Evolutionary conservation across 2,329 filamentous ascomycete genomes (phyloP).

Genomic region (Paracamarosporium sp.): DNA sequence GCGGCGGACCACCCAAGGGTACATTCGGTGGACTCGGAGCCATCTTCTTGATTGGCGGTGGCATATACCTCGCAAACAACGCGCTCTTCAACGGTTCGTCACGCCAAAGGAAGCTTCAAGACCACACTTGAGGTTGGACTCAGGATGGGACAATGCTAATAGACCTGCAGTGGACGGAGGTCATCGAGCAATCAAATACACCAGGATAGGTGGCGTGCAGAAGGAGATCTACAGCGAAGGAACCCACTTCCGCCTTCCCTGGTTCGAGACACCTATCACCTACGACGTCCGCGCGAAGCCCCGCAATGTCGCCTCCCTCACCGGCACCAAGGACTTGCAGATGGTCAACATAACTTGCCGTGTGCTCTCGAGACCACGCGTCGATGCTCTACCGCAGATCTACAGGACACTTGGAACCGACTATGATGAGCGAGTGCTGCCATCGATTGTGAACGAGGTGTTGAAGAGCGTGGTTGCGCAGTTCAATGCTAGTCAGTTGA

Average conservation of each 20-base stretch:
- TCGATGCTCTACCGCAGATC: constrained; percentile 92
- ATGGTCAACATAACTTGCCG: constrained; percentile 99
- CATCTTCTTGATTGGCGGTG: constrained; percentile 62
- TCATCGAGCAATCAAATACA: constrained; percentile 99
- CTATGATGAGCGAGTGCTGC: constrained; percentile 97
- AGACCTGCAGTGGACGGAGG: constrained; percentile 81
- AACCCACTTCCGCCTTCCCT: constrained; percentile 94
- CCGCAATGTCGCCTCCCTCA: constrained; percentile 94
- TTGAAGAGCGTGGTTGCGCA: constrained; percentile 98
- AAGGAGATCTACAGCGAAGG: constrained; percentile 97
- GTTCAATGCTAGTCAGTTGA: constrained; percentile 98
- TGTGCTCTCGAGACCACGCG: constrained; percentile 89
- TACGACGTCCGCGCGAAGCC: constrained; percentile 99
- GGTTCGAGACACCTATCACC: constrained; percentile 95
- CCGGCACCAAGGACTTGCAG: constrained; percentile 98
- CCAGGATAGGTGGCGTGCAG: constrained; percentile 86
- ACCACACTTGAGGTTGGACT: background rate
- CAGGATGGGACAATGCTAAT: constrained; percentile 24
- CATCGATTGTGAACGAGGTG: constrained; percentile 99
- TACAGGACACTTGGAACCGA: constrained; percentile 94
- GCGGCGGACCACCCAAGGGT: constrained; percentile 56
- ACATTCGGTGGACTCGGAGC: constrained; percentile 63
- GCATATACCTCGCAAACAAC: constrained; percentile 64
- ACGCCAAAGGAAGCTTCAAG: background rate
- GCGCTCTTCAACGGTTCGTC: constrained; percentile 71